Evolutionary conservation across 345 rosid species (phyloP).

Genomic region (Rhizophora mangle): DNA sequence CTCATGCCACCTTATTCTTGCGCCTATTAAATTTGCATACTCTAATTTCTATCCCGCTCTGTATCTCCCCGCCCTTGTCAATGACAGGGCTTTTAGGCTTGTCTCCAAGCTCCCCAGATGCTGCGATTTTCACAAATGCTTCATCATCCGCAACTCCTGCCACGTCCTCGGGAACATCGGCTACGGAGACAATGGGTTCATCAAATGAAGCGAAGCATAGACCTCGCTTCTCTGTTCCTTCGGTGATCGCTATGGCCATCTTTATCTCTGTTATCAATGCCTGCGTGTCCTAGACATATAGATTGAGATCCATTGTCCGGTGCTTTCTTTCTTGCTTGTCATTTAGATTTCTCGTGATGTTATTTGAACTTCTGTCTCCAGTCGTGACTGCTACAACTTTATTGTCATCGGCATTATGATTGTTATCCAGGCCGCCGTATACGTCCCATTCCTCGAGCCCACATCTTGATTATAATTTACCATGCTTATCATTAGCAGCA

Average conservation of each 20-base stretch:
- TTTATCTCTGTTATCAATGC: slow-evolving; percentile 21
- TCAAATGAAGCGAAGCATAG: slow-evolving; percentile 23
- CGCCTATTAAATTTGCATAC: no score
- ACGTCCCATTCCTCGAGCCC: no score
- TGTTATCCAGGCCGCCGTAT: no score
- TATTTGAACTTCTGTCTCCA: neutral
- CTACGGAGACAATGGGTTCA: slow-evolving; percentile 12
- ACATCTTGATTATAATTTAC: no score
- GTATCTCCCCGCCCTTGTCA: neutral
- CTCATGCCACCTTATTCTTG: no score
- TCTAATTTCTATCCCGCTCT: no score
- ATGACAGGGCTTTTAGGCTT: slow-evolving; percentile 71
- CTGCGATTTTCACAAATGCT: slow-evolving; percentile 50
- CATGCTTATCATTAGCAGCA: no score
- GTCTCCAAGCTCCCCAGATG: slow-evolving; percentile 76
- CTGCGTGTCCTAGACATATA: slow-evolving; percentile 1
- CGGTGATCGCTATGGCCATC: slow-evolving; percentile 23
- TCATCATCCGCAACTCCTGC: slow-evolving; percentile 36
- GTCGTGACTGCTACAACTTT: neutral
- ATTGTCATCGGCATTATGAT: no score
- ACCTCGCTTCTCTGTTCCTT: slow-evolving; percentile 8
- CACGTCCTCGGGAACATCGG: slow-evolving; percentile 14
- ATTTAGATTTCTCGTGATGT: neutral
- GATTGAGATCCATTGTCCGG: neutral
- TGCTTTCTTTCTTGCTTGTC: neutral